phyloP scores from a whole-genome alignment of 2,329 filamentous ascomycete species.

The Diaporthe ampelina region DNA sequence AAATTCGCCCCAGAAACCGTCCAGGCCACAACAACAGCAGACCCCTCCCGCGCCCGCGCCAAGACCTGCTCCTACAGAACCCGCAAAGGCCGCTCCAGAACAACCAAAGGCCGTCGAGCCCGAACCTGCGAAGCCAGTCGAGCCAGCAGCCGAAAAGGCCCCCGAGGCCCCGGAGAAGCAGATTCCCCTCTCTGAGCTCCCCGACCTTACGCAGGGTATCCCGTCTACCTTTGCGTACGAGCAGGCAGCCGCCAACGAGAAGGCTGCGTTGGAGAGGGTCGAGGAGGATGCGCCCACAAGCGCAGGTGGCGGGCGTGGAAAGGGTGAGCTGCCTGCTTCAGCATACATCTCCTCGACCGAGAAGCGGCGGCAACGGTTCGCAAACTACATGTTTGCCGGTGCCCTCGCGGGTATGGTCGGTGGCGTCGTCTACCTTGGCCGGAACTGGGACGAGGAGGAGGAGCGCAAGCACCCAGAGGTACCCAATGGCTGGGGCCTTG shows the following conservation, averaged over 20 bases:
- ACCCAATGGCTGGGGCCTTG: slow-evolving; percentile 83
- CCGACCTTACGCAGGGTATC: slow-evolving; percentile 94
- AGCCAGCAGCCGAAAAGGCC: slow-evolving; percentile 34
- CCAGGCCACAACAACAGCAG: slow-evolving; percentile 37
- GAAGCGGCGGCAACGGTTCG: slow-evolving; percentile 80
- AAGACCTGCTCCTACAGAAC: slow-evolving; percentile 24
- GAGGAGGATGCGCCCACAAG: slow-evolving; percentile 53
- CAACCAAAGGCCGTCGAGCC: slow-evolving; percentile 37
- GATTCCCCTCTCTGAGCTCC: slow-evolving; percentile 77
- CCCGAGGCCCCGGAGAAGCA: slow-evolving; percentile 56
- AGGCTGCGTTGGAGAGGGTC: slow-evolving; percentile 53
- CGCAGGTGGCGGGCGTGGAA: slow-evolving; percentile 67
- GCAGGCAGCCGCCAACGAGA: slow-evolving; percentile 63
- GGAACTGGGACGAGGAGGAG: slow-evolving; percentile 90
- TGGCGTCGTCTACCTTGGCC: slow-evolving; percentile 81
- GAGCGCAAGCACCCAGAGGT: slow-evolving; percentile 76
- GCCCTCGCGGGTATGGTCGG: slow-evolving; percentile 69
- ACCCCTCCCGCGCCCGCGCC: slow-evolving; percentile 26
- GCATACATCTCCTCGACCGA: slow-evolving; percentile 94
- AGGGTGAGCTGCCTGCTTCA: slow-evolving; percentile 79
- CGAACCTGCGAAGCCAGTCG: slow-evolving; percentile 32
- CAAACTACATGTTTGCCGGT: slow-evolving; percentile 79
- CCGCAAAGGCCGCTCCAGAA: slow-evolving; percentile 26
- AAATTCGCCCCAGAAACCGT: slow-evolving; percentile 29
- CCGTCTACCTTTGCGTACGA: slow-evolving; percentile 91